Evolutionary conservation across 2,329 filamentous ascomycete species (phyloP).

Genomic region (Balansia obtecta): DNA sequence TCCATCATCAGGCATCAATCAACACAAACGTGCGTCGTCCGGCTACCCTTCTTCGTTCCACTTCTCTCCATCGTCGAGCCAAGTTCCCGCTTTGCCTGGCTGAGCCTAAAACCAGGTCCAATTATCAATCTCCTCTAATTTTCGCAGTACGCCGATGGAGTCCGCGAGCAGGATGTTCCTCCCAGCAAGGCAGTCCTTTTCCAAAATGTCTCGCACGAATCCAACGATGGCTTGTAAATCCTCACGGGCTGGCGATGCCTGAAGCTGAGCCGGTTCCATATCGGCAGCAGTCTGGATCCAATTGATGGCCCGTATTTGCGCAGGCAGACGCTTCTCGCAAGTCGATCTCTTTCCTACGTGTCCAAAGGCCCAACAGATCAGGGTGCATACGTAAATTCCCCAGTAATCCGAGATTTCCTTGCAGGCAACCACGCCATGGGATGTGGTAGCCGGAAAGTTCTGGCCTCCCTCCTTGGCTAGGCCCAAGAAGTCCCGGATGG

Average conservation of each 20-base stretch:
- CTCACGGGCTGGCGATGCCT: slow-evolving; percentile 19
- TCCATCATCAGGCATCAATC: background rate
- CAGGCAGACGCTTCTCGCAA: slow-evolving; percentile 10
- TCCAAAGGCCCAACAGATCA: slow-evolving; percentile 48
- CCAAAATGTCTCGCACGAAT: slow-evolving; percentile 33
- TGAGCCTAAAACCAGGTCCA: slow-evolving; percentile 20
- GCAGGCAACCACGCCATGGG: slow-evolving; percentile 9
- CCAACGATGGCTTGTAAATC: slow-evolving; percentile 36
- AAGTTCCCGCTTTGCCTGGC: background rate
- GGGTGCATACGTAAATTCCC: slow-evolving; percentile 42
- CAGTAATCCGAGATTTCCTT: slow-evolving; percentile 38
- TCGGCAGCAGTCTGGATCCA: slow-evolving; percentile 30
- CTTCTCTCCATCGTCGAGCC: background rate
- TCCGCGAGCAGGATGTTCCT: slow-evolving; percentile 40
- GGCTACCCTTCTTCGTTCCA: too few species aligned
- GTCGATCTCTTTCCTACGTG: slow-evolving; percentile 17
- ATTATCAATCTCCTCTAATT: slow-evolving; percentile 32
- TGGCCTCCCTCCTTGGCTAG: background rate
- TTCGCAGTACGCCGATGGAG: slow-evolving; percentile 38
- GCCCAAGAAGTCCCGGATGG: slow-evolving; percentile 33
- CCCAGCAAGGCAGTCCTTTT: slow-evolving; percentile 35
- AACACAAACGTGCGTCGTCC: background rate
- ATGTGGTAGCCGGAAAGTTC: slow-evolving; percentile 8
- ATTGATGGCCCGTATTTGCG: slow-evolving; percentile 16
- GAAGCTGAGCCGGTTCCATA: slow-evolving; percentile 26